These are phyloP conservation scores for Jatropha multifida DNA, from an alignment of 441 rosid genomes.

Conservation along the genomic window DNA sequence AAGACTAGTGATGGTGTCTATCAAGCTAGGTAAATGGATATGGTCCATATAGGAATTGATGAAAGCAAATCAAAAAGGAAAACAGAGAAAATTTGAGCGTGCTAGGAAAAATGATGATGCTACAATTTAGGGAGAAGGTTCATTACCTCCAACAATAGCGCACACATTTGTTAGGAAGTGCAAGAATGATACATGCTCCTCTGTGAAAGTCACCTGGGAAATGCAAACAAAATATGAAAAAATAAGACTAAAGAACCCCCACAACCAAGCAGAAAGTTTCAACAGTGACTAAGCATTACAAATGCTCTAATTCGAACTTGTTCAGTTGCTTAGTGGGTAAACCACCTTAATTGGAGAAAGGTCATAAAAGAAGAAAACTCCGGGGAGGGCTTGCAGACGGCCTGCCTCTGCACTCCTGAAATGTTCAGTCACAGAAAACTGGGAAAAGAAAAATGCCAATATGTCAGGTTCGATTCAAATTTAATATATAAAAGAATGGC, in stretches of 20 bases:
- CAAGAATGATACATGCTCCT: conserved; percentile 77
- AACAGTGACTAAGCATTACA: neutral
- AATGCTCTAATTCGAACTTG: neutral
- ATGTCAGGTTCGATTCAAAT: conserved; percentile 13
- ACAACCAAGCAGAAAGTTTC: conserved; percentile 6
- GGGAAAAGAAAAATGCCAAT: conserved; percentile 25
- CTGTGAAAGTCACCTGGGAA: conserved; percentile 80
- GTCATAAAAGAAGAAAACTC: conserved; percentile 97
- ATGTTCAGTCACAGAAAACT: conserved; percentile 98
- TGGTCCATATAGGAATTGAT: neutral
- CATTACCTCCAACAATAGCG: conserved; percentile 87
- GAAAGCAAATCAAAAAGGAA: neutral
- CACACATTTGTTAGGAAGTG: conserved; percentile 93
- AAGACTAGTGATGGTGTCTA: neutral
- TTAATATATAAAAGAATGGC: neutral
- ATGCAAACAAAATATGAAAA: conserved; percentile 17
- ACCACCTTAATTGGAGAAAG: conserved; percentile 95
- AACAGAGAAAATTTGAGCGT: neutral
- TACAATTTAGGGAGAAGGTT: neutral
- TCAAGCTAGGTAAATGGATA: neutral
- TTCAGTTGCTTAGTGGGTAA: conserved; percentile 5
- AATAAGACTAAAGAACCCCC: neutral
- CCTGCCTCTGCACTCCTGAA: conserved; percentile 63
- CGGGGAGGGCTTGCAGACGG: conserved; percentile 71
- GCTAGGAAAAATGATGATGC: neutral